These are phyloP conservation scores for Chytriomyces sp. DNA, from an alignment of 192 early-diverging fungal species.

Conservation along the genomic window DNA sequence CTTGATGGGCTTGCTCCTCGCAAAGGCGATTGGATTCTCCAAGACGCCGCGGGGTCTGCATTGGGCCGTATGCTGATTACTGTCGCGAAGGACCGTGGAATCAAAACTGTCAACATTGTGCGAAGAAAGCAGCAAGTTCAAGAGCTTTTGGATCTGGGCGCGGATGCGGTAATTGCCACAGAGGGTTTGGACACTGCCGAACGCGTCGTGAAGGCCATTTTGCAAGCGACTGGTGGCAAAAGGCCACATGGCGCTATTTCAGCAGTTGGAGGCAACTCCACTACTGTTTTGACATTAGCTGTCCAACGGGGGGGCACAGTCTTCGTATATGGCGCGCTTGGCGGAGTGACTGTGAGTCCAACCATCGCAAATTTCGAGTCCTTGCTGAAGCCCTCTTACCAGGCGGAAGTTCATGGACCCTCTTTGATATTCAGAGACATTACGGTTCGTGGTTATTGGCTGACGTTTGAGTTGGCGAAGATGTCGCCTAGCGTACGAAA, in stretches of 20 bases:
- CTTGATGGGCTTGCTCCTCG: neutral
- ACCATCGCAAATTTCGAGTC: too few species aligned
- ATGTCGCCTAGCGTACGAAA: too few species aligned
- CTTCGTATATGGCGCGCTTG: too few species aligned
- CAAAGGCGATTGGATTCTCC: neutral
- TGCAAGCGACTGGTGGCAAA: neutral
- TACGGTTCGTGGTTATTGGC: too few species aligned
- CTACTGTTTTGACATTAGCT: too few species aligned
- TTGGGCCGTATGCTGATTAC: constrained; percentile 5
- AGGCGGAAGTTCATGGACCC: too few species aligned
- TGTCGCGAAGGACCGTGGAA: neutral
- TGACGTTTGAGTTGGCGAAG: too few species aligned
- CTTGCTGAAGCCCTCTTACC: too few species aligned
- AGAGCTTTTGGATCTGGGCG: constrained; percentile 1
- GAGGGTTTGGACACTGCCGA: neutral
- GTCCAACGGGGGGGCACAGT: too few species aligned
- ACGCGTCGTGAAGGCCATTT: neutral
- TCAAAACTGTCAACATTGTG: constrained; percentile 15
- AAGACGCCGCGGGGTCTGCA: constrained; percentile 3
- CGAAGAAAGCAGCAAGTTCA: neutral
- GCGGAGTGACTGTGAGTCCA: too few species aligned
- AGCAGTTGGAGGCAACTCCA: neutral
- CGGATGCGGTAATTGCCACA: neutral
- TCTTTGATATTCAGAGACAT: too few species aligned
- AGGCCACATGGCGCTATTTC: neutral